A percentile compares a stretch with the other conserved stretches of the same genome.
Conservation (phyloP, 2,329 filamentous ascomycete genomes). For the Claviceps spartinae region DNA sequence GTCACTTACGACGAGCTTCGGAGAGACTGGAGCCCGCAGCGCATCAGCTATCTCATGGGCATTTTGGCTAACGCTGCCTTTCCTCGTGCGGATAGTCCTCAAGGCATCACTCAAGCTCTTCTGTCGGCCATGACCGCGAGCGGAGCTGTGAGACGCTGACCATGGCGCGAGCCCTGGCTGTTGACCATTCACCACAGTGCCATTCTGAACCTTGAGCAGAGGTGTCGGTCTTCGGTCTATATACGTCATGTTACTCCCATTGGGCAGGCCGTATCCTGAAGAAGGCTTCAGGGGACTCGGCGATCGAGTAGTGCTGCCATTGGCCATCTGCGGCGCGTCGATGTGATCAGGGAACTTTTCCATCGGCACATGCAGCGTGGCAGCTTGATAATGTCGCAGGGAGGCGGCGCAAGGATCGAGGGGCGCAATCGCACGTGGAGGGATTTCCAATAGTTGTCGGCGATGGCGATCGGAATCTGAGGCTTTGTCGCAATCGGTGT, state of each 20-base stretch:
- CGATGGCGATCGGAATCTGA: background rate
- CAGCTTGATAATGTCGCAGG: background rate
- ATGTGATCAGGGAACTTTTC: conserved; percentile 46
- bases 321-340: conserved; percentile 24
- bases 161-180: conserved; percentile 8
- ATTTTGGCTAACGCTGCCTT: conserved; percentile 80
- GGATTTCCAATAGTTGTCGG: background rate
- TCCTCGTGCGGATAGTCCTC: conserved; percentile 64
- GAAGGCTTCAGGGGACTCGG: conserved; percentile 16
- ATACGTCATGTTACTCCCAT: conserved; percentile 14
- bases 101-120: conserved; percentile 88
- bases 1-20: conserved; percentile 62
- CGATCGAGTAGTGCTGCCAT: conserved; percentile 13
- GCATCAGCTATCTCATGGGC: conserved; percentile 88
- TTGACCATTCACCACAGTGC: background rate
- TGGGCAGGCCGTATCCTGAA: conserved; percentile 12
- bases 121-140: conserved; percentile 51
- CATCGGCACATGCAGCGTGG: conserved; percentile 17
- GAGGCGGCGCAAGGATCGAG: background rate
- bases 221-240: conserved; percentile 8
- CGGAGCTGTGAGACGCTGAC: conserved; percentile 17
- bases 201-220: conserved; percentile 1
- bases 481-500: background rate
- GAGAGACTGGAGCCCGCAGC: conserved; percentile 77
- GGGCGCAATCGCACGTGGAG: background rate